phyloP scores from a whole-genome alignment of 1,284 basidiomycete genomes.

The Rhodotorula sp. region DNA sequence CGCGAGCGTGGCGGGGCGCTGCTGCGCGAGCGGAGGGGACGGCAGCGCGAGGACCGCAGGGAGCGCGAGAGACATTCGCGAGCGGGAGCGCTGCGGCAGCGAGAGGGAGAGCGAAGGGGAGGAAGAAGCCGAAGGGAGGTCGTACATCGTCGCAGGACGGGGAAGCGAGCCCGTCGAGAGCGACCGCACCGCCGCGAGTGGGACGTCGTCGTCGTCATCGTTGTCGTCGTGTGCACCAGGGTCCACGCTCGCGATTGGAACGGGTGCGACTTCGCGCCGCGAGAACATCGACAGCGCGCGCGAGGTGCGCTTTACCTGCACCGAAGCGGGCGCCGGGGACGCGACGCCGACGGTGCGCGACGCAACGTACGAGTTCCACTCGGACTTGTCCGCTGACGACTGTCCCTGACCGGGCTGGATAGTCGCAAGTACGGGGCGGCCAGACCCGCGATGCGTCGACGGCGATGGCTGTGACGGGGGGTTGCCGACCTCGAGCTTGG shows the following conservation, averaged over 20 bases:
- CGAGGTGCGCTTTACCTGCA: not conserved
- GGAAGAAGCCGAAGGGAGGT: slow-evolving; percentile 1
- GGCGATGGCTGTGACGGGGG: not conserved
- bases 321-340: not conserved
- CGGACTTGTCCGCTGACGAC: not conserved
- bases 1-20: slow-evolving; percentile 3
- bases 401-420: slow-evolving; percentile 10
- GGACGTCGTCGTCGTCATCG: slow-evolving; percentile 26
- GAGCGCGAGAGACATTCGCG: slow-evolving; percentile 17
- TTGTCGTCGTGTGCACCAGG: not conserved
- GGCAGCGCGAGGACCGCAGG: slow-evolving; percentile 13
- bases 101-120: not conserved
- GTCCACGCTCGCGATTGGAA: not conserved
- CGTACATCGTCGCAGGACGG: slow-evolving; percentile 1
- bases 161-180: not conserved
- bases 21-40: not conserved
- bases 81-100: slow-evolving; percentile 6
- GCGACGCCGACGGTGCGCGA: slow-evolving; percentile 19
- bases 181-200: slow-evolving; percentile 18
- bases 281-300: slow-evolving; percentile 12
- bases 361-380: slow-evolving; percentile 26
- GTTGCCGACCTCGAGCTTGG: slow-evolving; percentile 21
- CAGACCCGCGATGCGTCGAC: not conserved
- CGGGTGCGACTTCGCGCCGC: not conserved
- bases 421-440: slow-evolving; percentile 16